Evolutionary conservation across 2,329 filamentous ascomycete genomes (phyloP).

Genomic region (Zasmidium citrigriseum): DNA sequence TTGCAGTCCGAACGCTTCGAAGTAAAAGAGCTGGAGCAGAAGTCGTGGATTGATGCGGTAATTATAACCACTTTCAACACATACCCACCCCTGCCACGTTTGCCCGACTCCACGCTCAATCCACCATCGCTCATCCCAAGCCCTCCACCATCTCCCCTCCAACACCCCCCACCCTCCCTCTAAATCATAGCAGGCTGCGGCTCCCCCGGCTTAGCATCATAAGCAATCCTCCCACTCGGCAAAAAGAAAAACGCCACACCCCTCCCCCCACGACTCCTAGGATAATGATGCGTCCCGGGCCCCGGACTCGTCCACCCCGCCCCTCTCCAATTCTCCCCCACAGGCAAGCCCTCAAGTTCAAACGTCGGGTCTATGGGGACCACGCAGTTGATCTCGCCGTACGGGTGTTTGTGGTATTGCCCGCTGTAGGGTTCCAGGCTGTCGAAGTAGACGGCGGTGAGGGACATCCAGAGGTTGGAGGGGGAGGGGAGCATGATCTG

Average conservation of each 20-base stretch:
- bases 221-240: constrained; percentile 56
- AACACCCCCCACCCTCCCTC: background rate
- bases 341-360: constrained; percentile 55
- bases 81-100: constrained; percentile 72
- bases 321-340: constrained; percentile 53
- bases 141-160: background rate
- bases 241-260: constrained; percentile 58
- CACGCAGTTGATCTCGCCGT: constrained; percentile 36
- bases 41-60: too few relatives aligned
- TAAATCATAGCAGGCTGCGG: constrained; percentile 14
- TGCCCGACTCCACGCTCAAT: constrained; percentile 80
- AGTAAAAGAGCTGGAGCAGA: too few relatives aligned
- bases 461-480: constrained; percentile 54
- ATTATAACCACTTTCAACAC: too few relatives aligned
- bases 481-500: constrained; percentile 48
- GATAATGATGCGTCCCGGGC: constrained; percentile 60
- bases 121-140: constrained; percentile 51
- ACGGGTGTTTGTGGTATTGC: constrained; percentile 47
- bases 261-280: constrained; percentile 52
- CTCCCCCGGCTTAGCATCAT: constrained; percentile 47
- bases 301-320: constrained; percentile 58
- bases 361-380: constrained; percentile 49
- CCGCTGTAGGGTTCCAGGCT: constrained; percentile 51
- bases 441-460: constrained; percentile 62
- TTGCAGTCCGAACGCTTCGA: too few relatives aligned